A percentile compares a stretch with the other conserved stretches of the same genome.
Evolutionary conservation across 2,329 filamentous ascomycete genomes (phyloP).

Genomic region (Talaromyces marneffei): DNA sequence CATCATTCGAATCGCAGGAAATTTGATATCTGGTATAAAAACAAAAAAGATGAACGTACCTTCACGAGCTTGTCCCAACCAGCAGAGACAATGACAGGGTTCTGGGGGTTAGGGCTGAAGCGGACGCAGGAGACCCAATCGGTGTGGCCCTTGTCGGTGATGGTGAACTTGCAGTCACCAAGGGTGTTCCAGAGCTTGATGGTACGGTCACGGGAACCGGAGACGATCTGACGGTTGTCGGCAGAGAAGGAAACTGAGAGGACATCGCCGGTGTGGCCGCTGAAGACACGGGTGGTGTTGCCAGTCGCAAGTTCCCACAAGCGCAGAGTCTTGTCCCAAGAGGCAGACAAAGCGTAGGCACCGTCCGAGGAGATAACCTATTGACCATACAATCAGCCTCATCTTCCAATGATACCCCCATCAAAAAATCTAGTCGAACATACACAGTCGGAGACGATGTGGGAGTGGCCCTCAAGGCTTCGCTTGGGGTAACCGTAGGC

Average conservation of each 20-base stretch:
- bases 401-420: not conserved
- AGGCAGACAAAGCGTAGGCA: conserved; percentile 96
- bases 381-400: conserved; percentile 23
- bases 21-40: conserved; percentile 18
- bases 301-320: conserved; percentile 98
- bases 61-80: conserved; percentile 99
- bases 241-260: conserved; percentile 99
- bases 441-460: conserved; percentile 99
- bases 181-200: conserved; percentile 99
- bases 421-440: conserved; percentile 44
- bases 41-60: conserved; percentile 57
- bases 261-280: conserved; percentile 99
- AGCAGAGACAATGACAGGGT: conserved; percentile 97
- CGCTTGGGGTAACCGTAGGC: conserved; percentile 99
- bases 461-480: conserved; percentile 96
- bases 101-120: conserved; percentile 99
- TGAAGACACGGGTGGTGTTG: conserved; percentile 94
- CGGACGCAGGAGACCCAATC: conserved; percentile 99
- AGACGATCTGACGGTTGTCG: conserved; percentile 99
- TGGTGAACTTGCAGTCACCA: conserved; percentile 99
- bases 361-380: conserved; percentile 99
- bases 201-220: conserved; percentile 92
- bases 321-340: conserved; percentile 99
- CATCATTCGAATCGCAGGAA: conserved; percentile 66
- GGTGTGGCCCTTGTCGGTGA: conserved; percentile 99